Base-by-base conservation (phyloP, 2,329 filamentous ascomycete species). In the Paraphaeosphaeria sporulosa region DNA sequence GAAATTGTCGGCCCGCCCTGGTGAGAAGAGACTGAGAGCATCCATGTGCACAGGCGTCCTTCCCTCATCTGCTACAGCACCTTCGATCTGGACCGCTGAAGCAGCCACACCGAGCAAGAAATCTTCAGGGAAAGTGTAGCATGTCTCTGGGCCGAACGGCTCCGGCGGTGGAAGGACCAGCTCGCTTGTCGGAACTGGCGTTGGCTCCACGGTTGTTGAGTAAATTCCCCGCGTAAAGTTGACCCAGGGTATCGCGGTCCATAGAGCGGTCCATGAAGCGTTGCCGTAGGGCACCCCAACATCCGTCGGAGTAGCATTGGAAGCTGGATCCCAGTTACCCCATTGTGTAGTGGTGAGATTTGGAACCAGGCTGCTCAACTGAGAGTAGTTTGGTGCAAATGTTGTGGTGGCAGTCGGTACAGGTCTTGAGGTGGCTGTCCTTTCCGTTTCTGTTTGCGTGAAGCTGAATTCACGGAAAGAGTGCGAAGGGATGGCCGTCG, bases 141-240 rank as follows among this genome's bases (percentile, higher is more conserved):
- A 85, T 17, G 83, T 76, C 21, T 77, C 75, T 47, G 83, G 80
- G 0, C 76, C 78, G 57, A 85, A 84, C 60, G 84, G 85, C 51
- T 84, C 81, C 1, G 76, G 70, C 0, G 86, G 86, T 0, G 86
- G 86, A 0, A 86, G 77, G 6, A 87, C 75, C 1, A 89, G 78
- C 58, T 88, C 84, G 55, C 76, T 82, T 1, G 78, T 84, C 0
- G 85, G 83, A 1, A 89, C 73, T 0, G 85, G 80, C 0, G 85
- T 88, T 0, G 86, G 84, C 4, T 76, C 79, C 1, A 86, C 85
- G 0, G 86, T 88, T 0, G 85, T 85, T 2, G 78, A 79, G 61
- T 81, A 80, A n/a, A 81, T 62, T 58, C 70, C 71, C 27, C 65
- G 65, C 9, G 76, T 79, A 49, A 80, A 78, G 42, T 78, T 79